Conservation (phyloP, 306 rosid species). For the Vicia sativa region DNA sequence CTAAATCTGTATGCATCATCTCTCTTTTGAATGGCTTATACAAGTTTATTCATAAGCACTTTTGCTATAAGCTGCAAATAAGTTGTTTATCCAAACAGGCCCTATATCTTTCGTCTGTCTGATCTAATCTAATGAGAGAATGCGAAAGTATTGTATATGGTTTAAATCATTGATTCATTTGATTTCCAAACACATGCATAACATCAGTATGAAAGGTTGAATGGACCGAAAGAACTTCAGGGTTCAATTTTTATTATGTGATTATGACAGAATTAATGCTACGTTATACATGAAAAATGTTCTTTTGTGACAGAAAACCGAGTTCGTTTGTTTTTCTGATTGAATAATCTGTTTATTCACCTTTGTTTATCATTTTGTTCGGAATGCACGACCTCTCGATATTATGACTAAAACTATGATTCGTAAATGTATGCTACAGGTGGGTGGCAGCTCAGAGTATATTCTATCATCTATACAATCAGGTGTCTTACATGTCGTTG, state of each 20-base stretch:
- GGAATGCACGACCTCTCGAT: slow-evolving; percentile 10
- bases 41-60: too few species aligned
- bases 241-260: background rate
- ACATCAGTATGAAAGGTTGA: background rate
- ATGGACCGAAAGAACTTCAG: background rate
- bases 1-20: background rate
- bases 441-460: slow-evolving; percentile 96
- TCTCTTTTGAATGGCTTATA: background rate
- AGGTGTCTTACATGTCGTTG: slow-evolving; percentile 96
- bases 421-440: slow-evolving; percentile 51
- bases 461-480: slow-evolving; percentile 95
- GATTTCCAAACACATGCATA: slow-evolving; percentile 18
- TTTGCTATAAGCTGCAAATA: too few species aligned
- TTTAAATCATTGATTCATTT: background rate
- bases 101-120: slow-evolving; percentile 2
- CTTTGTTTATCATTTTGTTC: background rate
- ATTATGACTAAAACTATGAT: slow-evolving; percentile 22
- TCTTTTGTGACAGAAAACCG: background rate
- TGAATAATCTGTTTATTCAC: slow-evolving; percentile 25
- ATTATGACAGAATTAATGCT: background rate
- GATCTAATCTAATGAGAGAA: background rate
- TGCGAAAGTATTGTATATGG: background rate
- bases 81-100: too few species aligned
- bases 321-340: background rate
- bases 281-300: background rate